Base-by-base conservation (phyloP, 177 flowering plant genomes). In the Vitis hybrid region DNA sequence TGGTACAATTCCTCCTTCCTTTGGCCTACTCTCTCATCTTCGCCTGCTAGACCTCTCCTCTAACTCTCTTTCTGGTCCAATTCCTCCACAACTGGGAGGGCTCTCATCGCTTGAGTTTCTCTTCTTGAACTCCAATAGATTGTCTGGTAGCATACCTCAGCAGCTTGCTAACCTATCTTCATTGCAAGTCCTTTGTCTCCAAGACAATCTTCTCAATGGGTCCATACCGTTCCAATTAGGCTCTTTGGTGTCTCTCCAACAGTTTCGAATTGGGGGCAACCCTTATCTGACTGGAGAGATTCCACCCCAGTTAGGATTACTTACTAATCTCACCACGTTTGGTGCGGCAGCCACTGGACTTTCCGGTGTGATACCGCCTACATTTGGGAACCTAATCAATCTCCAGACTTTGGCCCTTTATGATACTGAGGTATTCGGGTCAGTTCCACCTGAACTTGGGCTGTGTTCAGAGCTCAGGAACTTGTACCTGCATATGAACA, bases 241-340 rank as follows among this genome's bases (percentile, higher is more conserved):
- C 55, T 82, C 86, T 48, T 67, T 96, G 60, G 3, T 68, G 12
- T 83, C 94, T 1, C 89, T 96, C 34, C 97, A 90, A 70, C 85
- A 89, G 86, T 79, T 96, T 34, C 79, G 99, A 18, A 62, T 92
- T 20, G 99, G 99, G 1, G 99, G 99, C 0, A 96, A 96, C 56
- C 95, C 92, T 0, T 79, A 72, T 61, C 66, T 93, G 13, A 71
- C 81, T 0, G 99, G 98, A 1, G 86, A 81, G 51, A 89, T 94
- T 16, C 99, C 98, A 1, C 58, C 82, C 8, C 84, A 89, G 63
- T 69, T 96, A 6, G 98, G 99, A 2, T 62, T 81, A 0, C 83
- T 90, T 50, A 79, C 85, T 18, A 96, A 96, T 72, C 85, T 96
- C 65, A 90, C 95, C 45, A 92, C 88, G 8, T 86, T 94, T 56